Conservation (phyloP, 1,139 yeast species). For the Blastobotrys malaysiensis region DNA sequence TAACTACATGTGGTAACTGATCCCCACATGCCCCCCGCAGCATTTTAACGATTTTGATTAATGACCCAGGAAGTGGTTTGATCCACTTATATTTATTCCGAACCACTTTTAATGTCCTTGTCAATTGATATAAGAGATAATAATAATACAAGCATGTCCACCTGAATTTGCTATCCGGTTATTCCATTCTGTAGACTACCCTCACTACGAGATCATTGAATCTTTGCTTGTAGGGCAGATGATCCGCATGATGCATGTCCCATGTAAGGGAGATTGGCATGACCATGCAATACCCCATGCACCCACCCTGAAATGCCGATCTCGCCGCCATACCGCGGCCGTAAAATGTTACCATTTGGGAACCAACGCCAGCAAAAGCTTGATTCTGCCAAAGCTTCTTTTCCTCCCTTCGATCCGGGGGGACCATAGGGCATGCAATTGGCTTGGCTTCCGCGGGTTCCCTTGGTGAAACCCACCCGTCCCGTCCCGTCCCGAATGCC, state of each 20-base stretch:
- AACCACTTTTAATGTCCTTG: background rate
- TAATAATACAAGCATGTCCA: background rate
- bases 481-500: background rate
- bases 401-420: too few relatives aligned
- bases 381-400: background rate
- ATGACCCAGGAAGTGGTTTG: background rate
- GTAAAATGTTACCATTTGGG: background rate
- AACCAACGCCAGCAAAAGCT: background rate
- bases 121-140: background rate
- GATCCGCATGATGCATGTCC: background rate
- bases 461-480: background rate
- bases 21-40: background rate
- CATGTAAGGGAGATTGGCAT: background rate
- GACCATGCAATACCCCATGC: background rate
- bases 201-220: too few relatives aligned
- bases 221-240: background rate
- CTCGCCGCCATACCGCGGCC: background rate
- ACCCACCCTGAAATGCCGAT: background rate
- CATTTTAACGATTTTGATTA: background rate
- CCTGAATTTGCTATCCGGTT: too few relatives aligned
- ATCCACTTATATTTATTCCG: background rate
- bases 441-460: too few relatives aligned
- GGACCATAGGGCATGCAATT: too few relatives aligned
- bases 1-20: conserved; percentile 14
- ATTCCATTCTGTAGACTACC: too few relatives aligned